Evolutionary conservation across 129 eudicot genomes (phyloP), one percentile per base, ranked within the genome.

Genomic region (Lonicera japonica): DNA sequence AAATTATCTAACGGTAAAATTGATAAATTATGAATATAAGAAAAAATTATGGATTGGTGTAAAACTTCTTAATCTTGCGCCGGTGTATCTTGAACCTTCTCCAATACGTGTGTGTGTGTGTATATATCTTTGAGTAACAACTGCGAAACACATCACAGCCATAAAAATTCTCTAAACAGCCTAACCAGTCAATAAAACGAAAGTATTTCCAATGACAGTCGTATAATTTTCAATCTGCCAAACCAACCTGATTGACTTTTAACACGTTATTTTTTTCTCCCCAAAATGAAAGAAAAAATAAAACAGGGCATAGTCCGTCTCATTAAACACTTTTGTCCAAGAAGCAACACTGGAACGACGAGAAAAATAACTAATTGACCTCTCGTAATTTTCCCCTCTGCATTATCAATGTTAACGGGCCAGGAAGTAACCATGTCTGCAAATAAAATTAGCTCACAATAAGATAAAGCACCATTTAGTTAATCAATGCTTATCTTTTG

Each of bases 351-450:
- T 10, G 51, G 36, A 10, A 50, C 55, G 5, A 50, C 21, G 4
- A 16, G 55, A 50, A 17, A n/a, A 50, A n/a, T 17, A 39, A 40
- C 52, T 13, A 60, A 38, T 9, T 41, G 15, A 21, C n/a, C 51
- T 21, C 65, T 39, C 29, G 17, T 5, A 20, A 46, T 12, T 39
- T 46, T 39, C n/a, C 9, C 55, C 55, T 15, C 54, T 50, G 8
- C 55, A 50, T 50, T n/a, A 50, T 14, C n/a, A 20, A 12, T 16
- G 55, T 60, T 40, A 38, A 40, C 4, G 63, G 23, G 52, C 52
- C 52, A 60, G 34, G 50, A 40, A 3, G 65, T 25, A 59, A 59
- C 14, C 41, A 21, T 38, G 15, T 17, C 65, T 60, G 65, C 52
- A 60, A 6, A 10, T 11, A 14, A 21, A 60, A 39, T 50, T 15